Conservation (phyloP, 805 yeast genomes). For the Kazachstania kunashirensis region DNA sequence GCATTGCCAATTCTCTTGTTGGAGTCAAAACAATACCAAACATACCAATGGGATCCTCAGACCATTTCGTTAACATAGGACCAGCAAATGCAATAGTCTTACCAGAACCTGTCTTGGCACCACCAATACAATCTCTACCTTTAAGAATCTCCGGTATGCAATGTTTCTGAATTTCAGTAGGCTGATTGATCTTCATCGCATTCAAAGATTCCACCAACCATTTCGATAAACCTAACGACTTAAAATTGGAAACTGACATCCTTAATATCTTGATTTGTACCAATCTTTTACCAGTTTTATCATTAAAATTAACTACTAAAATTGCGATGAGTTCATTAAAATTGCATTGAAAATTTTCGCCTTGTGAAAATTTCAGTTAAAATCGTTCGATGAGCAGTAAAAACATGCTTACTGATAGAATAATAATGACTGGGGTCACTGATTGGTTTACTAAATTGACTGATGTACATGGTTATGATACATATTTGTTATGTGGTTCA, state of each 20-base stretch:
- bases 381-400: too few species aligned
- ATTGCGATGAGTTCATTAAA: too few species aligned
- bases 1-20: constrained; percentile 87
- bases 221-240: constrained; percentile 58
- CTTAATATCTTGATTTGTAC: too few species aligned
- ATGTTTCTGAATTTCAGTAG: constrained; percentile 78
- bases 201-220: constrained; percentile 78
- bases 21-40: constrained; percentile 87
- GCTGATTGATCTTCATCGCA: constrained; percentile 73
- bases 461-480: too few species aligned
- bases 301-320: too few species aligned
- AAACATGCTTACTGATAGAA: too few species aligned
- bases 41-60: constrained; percentile 88
- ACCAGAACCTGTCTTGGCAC: constrained; percentile 97
- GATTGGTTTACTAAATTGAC: too few species aligned
- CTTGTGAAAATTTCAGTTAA: too few species aligned
- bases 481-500: too few species aligned
- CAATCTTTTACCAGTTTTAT: too few species aligned
- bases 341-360: too few species aligned
- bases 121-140: constrained; percentile 88
- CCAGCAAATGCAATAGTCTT: constrained; percentile 95
- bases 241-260: constrained; percentile 4
- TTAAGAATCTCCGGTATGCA: constrained; percentile 80
- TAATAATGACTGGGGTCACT: too few species aligned
- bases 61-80: constrained; percentile 94